Evolutionary conservation across 352 stramenopile genomes (phyloP).

Genomic region (Phytophthora sojae): DNA sequence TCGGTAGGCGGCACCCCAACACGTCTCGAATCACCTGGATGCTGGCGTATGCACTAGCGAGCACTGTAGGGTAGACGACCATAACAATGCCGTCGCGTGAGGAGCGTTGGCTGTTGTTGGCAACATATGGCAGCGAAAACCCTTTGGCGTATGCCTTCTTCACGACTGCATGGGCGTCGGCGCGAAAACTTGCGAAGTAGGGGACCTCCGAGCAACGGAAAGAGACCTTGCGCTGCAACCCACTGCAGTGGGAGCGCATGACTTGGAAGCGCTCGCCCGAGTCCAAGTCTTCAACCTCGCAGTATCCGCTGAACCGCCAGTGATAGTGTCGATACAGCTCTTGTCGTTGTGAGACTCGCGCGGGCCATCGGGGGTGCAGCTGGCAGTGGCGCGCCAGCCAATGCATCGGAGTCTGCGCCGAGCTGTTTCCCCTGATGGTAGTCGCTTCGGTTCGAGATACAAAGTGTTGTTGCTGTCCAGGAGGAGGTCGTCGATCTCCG

Average conservation of each 20-base stretch:
- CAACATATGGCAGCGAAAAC: conserved; percentile 12
- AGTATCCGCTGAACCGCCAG: too few species aligned
- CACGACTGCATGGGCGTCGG: background rate
- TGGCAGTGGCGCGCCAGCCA: conserved; percentile 24
- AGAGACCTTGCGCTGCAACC: too few species aligned
- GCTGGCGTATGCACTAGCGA: conserved; percentile 39
- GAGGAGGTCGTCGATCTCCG: conserved; percentile 16
- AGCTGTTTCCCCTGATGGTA: background rate
- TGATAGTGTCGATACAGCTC: too few species aligned
- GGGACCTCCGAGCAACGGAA: too few species aligned
- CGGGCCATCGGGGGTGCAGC: conserved; percentile 15
- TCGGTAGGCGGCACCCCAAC: conserved; percentile 42
- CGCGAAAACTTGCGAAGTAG: too few species aligned
- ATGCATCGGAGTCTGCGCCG: conserved; percentile 9
- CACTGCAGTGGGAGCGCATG: too few species aligned
- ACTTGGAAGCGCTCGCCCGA: too few species aligned
- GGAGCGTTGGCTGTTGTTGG: background rate
- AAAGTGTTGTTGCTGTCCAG: conserved; percentile 4
- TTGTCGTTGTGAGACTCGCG: background rate
- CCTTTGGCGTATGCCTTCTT: background rate
- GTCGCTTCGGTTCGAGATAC: background rate
- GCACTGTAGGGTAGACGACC: conserved; percentile 49
- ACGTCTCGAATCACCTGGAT: conserved; percentile 39
- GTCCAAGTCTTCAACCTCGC: too few species aligned
- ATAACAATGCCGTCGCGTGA: conserved; percentile 44